Base-by-base conservation (phyloP, 2,329 filamentous ascomycete species). In the Fusarium dlaminii region DNA sequence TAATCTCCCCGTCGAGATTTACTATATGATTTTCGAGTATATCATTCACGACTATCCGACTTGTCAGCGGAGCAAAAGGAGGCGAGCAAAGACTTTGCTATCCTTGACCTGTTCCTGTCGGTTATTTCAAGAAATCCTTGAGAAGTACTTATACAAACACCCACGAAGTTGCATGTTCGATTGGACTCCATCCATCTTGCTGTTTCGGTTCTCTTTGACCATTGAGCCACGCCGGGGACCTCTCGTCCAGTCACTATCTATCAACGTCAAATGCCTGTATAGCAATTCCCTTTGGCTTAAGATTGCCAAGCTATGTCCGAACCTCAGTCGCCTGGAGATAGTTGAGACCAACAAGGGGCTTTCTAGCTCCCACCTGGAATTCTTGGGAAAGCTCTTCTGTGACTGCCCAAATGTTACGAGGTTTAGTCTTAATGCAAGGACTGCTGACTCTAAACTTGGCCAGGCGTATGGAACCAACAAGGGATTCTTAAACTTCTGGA, bases 1-100 rank as follows among this genome's bases (percentile, higher is more conserved):
- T 2, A 24, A 5, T 8, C 34, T 75, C 10, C 69, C 73, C 3
- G 14, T 13, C 1, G 69, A 75, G 43, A 32, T 75, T 9, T 71
- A 30, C 13, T 40, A 36, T 3, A 37, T 59, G 4, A 68, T 75
- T 10, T 22, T 75, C 32, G 30, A 45, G 7, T 14, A 29, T 55
- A n/a, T 30, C 5, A 4, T 24, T 24, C 8, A 6, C 8, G 48
- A 51, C 1, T 34, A 34, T 36, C 22, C 45, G 1, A 22, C 27
- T 46, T 11, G 8, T 46, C 4, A 5, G 8, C 45, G 6, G 20
- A 29, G 13, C 13, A 46, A 51, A 24, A 18, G 3, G 3, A 34
- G 12, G 6, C 48, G 30, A 51, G 8, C 17, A 6, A 15, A 2
- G n/a, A 51, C 30, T 3, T 11, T 51, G 9, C 6, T 10, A 27